Evolutionary conservation across 2,329 filamentous ascomycete species (phyloP).

Genomic region (Fusarium albosuccineum): DNA sequence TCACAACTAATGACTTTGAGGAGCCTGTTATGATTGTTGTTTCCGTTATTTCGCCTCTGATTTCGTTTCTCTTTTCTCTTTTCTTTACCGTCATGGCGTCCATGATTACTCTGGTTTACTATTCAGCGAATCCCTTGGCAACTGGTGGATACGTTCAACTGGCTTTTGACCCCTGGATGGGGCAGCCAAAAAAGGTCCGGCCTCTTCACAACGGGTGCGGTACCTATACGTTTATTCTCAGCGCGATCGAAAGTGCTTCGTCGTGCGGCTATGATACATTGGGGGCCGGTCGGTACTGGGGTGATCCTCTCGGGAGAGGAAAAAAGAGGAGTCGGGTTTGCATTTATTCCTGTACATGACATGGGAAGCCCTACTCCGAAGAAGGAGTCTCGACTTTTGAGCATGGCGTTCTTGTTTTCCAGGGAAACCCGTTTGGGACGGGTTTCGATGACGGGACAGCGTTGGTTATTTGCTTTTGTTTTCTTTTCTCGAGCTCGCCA

Average conservation of each 20-base stretch:
- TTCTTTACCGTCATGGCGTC: constrained; percentile 39
- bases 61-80: constrained; percentile 32
- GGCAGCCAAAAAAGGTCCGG: constrained; percentile 31
- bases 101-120: constrained; percentile 32
- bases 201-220: constrained; percentile 23
- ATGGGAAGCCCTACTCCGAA: constrained; percentile 21
- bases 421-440: constrained; percentile 18
- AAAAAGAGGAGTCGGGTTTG: constrained; percentile 36
- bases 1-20: constrained; percentile 43
- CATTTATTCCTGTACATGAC: constrained; percentile 41
- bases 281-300: constrained; percentile 33
- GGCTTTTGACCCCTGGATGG: constrained; percentile 32
- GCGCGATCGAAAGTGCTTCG: constrained; percentile 49
- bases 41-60: constrained; percentile 14
- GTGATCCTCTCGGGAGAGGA: constrained; percentile 35
- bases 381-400: constrained; percentile 30
- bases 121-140: constrained; percentile 42
- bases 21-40: constrained; percentile 37
- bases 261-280: constrained; percentile 44
- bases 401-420: constrained; percentile 39
- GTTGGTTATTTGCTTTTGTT: constrained; percentile 10
- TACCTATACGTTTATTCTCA: constrained; percentile 47
- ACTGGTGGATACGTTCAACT: constrained; percentile 42
- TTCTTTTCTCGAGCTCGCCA: background rate
- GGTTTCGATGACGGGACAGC: constrained; percentile 14